Percentiles rank a stretch among this genome's conserved stretches.
Conservation (phyloP, 345 rosid species). For the Eucalyptus rudis region DNA sequence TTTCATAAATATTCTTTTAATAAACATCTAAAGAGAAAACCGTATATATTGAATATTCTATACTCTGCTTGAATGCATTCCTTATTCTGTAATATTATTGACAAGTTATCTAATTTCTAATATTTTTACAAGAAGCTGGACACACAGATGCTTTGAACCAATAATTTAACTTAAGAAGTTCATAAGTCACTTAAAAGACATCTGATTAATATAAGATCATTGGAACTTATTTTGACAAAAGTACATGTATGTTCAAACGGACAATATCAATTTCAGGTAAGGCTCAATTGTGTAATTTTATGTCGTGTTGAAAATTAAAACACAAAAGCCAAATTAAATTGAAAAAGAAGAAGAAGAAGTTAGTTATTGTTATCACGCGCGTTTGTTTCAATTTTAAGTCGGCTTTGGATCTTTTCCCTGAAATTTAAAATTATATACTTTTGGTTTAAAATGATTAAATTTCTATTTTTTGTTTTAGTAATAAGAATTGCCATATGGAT, state of each 20-base stretch:
- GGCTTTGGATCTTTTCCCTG: background rate
- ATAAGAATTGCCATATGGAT: background rate
- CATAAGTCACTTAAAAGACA: too few relatives aligned
- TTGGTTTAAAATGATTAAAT: background rate
- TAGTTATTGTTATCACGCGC: background rate
- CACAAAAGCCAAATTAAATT: background rate
- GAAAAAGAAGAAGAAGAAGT: background rate
- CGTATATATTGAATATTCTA: background rate
- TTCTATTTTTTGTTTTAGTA: background rate
- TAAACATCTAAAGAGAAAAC: background rate
- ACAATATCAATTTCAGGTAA: background rate
- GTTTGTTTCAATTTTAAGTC: background rate
- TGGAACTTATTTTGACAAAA: background rate
- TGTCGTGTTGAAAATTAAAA: background rate
- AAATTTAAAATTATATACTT: too few relatives aligned
- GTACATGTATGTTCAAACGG: background rate
- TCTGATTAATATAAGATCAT: background rate
- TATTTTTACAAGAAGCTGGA: background rate
- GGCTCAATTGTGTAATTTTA: background rate
- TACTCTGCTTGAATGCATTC: background rate
- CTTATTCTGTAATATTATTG: background rate
- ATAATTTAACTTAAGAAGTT: background rate
- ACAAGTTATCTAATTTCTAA: background rate
- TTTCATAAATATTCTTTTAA: background rate
- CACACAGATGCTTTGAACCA: background rate